A percentile compares a stretch with the other conserved stretches of the same genome.
Conservation (phyloP, 768 basidiomycete genomes). For the Mycena pura region DNA sequence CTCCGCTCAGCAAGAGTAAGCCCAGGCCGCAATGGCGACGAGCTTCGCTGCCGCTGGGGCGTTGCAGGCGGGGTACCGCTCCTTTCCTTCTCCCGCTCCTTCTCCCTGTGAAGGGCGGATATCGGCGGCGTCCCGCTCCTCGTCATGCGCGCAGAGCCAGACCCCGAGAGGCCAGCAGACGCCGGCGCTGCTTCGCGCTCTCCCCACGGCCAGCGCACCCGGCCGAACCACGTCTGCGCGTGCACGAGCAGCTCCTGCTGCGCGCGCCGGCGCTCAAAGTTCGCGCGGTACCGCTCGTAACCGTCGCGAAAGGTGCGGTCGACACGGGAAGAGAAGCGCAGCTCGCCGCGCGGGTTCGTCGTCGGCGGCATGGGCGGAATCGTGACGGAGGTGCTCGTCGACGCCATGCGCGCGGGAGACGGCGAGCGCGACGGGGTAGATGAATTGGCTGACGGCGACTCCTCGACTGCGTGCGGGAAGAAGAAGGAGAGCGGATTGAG, state of each 20-base stretch:
- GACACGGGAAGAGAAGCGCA: slow-evolving; percentile 93
- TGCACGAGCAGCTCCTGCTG: slow-evolving; percentile 54
- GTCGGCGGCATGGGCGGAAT: slow-evolving; percentile 89
- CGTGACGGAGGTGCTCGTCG: slow-evolving; percentile 41
- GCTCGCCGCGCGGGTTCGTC: slow-evolving; percentile 90
- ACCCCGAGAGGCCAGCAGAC: background rate
- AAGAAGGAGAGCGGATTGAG: slow-evolving; percentile 66
- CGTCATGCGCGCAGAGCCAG: background rate
- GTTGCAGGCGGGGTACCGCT: background rate
- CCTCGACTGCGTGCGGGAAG: slow-evolving; percentile 51
- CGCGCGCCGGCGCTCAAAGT: slow-evolving; percentile 82
- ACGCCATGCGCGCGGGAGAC: slow-evolving; percentile 41
- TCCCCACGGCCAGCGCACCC: slow-evolving; percentile 31
- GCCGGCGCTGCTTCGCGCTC: background rate
- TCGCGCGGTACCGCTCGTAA: slow-evolving; percentile 90
- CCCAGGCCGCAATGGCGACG: slow-evolving; percentile 6
- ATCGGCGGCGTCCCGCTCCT: slow-evolving; percentile 45
- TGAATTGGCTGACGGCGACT: slow-evolving; percentile 31
- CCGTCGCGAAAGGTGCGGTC: slow-evolving; percentile 83
- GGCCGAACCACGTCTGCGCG: slow-evolving; percentile 39
- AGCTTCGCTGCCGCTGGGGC: slow-evolving; percentile 6
- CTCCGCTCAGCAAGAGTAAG: no score
- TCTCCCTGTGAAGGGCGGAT: slow-evolving; percentile 20
- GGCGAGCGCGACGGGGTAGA: slow-evolving; percentile 41
- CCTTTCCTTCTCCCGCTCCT: background rate